A percentile compares a stretch with the other conserved stretches of the same genome.
Conservation (phyloP, 306 rosid genomes). For the Lathyrus tuberosus region DNA sequence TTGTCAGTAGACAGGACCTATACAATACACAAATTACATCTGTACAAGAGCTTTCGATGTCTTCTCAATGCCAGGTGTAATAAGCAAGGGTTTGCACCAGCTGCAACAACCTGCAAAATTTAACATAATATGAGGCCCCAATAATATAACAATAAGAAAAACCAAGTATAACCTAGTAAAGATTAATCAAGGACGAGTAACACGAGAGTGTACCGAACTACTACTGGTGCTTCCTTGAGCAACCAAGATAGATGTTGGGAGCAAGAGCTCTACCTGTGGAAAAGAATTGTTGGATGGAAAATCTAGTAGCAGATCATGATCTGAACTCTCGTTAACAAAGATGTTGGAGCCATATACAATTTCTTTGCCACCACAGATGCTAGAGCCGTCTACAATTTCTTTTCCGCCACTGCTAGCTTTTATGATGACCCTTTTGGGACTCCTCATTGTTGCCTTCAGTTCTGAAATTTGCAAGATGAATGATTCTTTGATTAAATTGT, state of each 20-base stretch:
- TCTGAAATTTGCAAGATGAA: conserved; percentile 60
- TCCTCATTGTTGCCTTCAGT: conserved; percentile 68
- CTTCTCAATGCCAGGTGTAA: too few species aligned
- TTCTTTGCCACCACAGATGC: conserved; percentile 79
- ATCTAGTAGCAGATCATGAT: conserved; percentile 81
- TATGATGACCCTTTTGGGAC: conserved; percentile 72
- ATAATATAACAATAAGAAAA: too few species aligned
- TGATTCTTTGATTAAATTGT: not conserved
- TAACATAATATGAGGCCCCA: too few species aligned
- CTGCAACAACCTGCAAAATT: too few species aligned
- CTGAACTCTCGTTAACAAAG: conserved; percentile 70
- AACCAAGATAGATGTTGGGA: conserved; percentile 57
- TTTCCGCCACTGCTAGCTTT: conserved; percentile 62
- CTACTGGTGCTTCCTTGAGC: conserved; percentile 76
- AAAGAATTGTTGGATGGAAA: conserved; percentile 80
- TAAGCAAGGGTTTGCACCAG: too few species aligned
- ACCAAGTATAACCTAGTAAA: conserved; percentile 34
- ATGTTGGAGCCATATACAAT: conserved; percentile 68
- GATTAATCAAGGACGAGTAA: conserved; percentile 53
- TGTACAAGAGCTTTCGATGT: too few species aligned
- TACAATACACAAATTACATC: too few species aligned
- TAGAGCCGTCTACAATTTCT: conserved; percentile 70
- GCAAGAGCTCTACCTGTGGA: conserved; percentile 90
- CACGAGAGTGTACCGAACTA: conserved; percentile 65
- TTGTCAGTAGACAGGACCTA: too few species aligned